Base-by-base conservation (phyloP, 305 asterid genomes). In the Fraxinus ornus region DNA sequence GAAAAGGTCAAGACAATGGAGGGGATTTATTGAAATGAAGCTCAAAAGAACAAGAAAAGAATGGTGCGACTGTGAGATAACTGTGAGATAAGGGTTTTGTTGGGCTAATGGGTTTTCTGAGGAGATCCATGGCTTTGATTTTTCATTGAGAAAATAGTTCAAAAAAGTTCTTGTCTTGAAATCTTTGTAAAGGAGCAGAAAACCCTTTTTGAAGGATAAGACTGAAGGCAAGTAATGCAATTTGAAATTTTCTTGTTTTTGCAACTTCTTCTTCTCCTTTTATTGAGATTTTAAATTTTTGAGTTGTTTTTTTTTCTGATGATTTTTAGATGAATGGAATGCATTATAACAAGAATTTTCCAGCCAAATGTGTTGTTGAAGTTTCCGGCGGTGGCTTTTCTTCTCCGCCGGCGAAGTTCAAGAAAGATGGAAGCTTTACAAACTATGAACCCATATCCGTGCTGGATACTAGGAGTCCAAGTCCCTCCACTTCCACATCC, bases 401-500 rank as follows among this genome's bases (percentile, higher is more conserved):
- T 75, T 81, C 87, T 86, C 77, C 87, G 75, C 73, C 83, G 79
- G 79, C 79, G 66, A 83, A 55, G 79, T 81, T 75, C 47, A 85
- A 83, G 79, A 90, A 86, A 84, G 87, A 87, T 78, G 88, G 86
- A 8, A 76, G 33, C 82, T 89, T 88, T 88, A 44, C 86, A 6
- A 78, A 82, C 32, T 86, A 85, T 79, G 94, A 91, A 57, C 92
- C 90, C 19, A 82, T 88, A 21, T 89, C 92, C 80, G 89, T 89
- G 72, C 80, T 91, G 85, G 94, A 89, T 39, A 84, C 89, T 17
- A 79, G 89, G 83, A 91, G 94, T 70, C 94, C 92, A 8, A 90
- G 94, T 80, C 91, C 90, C 30, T 91, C 92, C 66, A 90, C 94
- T 78, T 89, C 92, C n/a, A 86, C 90, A 17, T 89, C 92, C 28